Percentiles rank a stretch among this genome's conserved stretches.
Conservation (phyloP, 2,329 filamentous ascomycete genomes). For the Hymenoscyphus albidus region DNA sequence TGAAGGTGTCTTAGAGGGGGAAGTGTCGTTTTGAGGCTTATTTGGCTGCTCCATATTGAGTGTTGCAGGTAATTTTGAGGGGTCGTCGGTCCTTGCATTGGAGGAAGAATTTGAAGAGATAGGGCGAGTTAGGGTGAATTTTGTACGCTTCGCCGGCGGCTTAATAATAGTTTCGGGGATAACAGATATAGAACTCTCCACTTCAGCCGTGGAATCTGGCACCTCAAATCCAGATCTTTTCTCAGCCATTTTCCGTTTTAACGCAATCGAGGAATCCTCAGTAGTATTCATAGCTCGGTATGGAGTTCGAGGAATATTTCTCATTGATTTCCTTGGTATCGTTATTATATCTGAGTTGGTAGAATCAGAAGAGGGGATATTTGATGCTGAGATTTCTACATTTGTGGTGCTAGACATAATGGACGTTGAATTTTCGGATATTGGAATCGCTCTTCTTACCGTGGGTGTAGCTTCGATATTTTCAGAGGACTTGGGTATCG, state of each 20-base stretch:
- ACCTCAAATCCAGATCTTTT: background rate
- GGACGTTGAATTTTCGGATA: background rate
- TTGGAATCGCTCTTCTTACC: background rate
- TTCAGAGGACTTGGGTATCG: background rate
- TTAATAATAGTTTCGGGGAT: background rate
- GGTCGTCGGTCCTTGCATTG: background rate
- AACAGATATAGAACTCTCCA: background rate
- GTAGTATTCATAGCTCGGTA: background rate
- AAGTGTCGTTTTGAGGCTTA: background rate
- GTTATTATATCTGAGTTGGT: background rate
- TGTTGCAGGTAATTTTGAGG: background rate
- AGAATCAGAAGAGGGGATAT: background rate
- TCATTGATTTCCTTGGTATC: background rate
- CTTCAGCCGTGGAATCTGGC: background rate
- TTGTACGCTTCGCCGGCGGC: background rate
- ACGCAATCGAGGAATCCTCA: conserved; percentile 7
- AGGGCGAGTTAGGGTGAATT: background rate
- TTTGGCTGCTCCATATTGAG: background rate
- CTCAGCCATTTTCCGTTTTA: conserved; percentile 1
- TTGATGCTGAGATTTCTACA: background rate
- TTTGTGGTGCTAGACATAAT: background rate
- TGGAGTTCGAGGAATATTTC: background rate
- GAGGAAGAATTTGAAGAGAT: background rate
- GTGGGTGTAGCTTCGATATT: background rate
- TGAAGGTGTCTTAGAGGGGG: background rate